Conservation (phyloP, 352 stramenopile genomes). For the Phytophthora pluvialis region DNA sequence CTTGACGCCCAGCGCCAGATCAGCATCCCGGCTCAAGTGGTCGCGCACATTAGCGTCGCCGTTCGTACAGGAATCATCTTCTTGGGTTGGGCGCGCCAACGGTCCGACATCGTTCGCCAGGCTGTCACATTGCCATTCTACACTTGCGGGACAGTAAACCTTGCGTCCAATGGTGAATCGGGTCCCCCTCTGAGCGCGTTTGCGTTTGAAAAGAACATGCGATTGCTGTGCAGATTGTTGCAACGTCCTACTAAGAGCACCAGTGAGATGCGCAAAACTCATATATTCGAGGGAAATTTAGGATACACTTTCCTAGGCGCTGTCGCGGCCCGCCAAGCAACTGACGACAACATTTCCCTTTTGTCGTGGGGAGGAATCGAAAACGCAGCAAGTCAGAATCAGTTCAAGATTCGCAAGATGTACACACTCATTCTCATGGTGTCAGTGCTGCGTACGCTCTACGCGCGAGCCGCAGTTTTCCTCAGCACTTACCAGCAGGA, state of each 20-base stretch:
- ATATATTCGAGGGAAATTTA: conserved; percentile 52
- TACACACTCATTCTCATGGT: conserved; percentile 87
- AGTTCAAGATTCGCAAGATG: conserved; percentile 79
- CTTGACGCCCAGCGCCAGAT: conserved; percentile 69
- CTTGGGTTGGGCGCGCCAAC: conserved; percentile 73
- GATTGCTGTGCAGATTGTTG: conserved; percentile 59
- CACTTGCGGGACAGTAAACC: conserved; percentile 28
- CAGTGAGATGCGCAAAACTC: conserved; percentile 26
- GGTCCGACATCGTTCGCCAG: conserved; percentile 66
- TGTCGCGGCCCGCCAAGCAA: conserved; percentile 34
- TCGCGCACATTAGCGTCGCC: conserved; percentile 65
- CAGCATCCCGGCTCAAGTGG: conserved; percentile 52
- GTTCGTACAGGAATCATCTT: conserved; percentile 81
- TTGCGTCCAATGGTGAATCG: conserved; percentile 1
- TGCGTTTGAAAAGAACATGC: conserved; percentile 67
- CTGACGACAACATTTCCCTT: conserved; percentile 39
- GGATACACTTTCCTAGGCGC: conserved; percentile 74
- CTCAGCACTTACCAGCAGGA: conserved; percentile 46
- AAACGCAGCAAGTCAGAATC: conserved; percentile 35
- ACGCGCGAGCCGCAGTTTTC: conserved; percentile 69
- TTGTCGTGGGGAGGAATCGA: conserved; percentile 44
- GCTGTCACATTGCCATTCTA: conserved; percentile 70
- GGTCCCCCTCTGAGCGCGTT: conserved; percentile 58
- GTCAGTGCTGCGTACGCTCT: conserved; percentile 76
- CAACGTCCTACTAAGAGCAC: conserved; percentile 13